phyloP scores from a whole-genome alignment of 768 basidiomycete species.

The Fistulinella prunicolor region DNA sequence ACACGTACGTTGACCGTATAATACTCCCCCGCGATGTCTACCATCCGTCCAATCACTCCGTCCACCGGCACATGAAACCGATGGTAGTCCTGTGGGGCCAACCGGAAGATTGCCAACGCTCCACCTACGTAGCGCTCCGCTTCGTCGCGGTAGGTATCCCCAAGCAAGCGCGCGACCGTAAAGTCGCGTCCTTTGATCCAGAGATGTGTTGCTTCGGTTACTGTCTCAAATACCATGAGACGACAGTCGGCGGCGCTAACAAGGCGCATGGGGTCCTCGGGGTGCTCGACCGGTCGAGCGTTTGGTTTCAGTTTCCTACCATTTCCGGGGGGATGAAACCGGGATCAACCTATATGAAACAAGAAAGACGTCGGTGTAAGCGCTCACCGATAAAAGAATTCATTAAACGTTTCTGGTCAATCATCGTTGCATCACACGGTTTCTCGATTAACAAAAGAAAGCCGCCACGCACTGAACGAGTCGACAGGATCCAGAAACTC shows the following conservation, averaged over 20 bases:
- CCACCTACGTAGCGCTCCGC: conserved; percentile 75
- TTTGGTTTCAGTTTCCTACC: conserved; percentile 78
- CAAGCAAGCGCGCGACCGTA: conserved; percentile 73
- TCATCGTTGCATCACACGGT: neutral
- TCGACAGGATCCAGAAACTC: conserved; percentile 83
- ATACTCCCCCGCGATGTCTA: conserved; percentile 84
- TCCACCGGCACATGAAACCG: conserved; percentile 89
- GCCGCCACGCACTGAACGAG: conserved; percentile 67
- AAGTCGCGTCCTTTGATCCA: conserved; percentile 99
- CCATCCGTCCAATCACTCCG: conserved; percentile 79
- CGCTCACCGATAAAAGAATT: conserved; percentile 81
- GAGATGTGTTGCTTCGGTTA: conserved; percentile 78
- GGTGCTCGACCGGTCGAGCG: conserved; percentile 72
- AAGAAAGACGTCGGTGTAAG: neutral
- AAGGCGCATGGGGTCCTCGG: conserved; percentile 71
- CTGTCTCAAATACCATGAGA: conserved; percentile 90
- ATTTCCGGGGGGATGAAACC: conserved; percentile 6
- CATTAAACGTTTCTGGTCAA: conserved; percentile 77
- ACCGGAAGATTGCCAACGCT: conserved; percentile 82
- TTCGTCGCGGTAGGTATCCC: conserved; percentile 69
- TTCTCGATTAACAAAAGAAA: neutral
- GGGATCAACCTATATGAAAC: neutral
- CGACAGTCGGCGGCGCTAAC: conserved; percentile 95
- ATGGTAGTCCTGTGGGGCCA: conserved; percentile 96
- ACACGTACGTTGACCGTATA: conserved; percentile 90